These are phyloP conservation scores for Ophiostoma sp. DNA, from an alignment of 2,329 filamentous ascomycete species.

Conservation along the genomic window DNA sequence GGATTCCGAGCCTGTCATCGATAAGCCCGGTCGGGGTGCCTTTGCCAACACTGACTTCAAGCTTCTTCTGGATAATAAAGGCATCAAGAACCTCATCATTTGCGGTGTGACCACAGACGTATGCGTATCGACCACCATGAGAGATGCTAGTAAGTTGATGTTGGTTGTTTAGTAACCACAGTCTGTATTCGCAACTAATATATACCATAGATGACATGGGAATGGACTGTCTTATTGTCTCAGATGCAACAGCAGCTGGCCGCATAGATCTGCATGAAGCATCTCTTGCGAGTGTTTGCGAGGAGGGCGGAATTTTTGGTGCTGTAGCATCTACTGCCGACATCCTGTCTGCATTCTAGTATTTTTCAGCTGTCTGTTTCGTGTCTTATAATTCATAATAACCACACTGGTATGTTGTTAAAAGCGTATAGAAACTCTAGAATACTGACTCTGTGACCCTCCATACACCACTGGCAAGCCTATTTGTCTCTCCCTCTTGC, in stretches of 20 bases:
- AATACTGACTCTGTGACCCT: not conserved
- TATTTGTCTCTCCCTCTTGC: not conserved
- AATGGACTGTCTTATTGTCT: slow-evolving; percentile 22
- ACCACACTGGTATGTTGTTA: not conserved
- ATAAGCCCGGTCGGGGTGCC: slow-evolving; percentile 23
- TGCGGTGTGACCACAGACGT: slow-evolving; percentile 25
- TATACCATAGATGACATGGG: slow-evolving; percentile 21
- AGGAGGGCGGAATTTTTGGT: slow-evolving; percentile 25
- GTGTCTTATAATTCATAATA: not conserved
- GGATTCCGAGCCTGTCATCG: slow-evolving; percentile 19
- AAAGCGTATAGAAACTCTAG: not conserved
- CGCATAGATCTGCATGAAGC: slow-evolving; percentile 21
- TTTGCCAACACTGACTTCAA: slow-evolving; percentile 24
- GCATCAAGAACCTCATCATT: slow-evolving; percentile 21
- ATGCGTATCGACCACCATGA: slow-evolving; percentile 21
- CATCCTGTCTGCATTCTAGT: not conserved
- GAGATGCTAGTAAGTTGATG: slow-evolving; percentile 21
- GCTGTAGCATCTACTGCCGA: slow-evolving; percentile 20
- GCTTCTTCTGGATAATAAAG: slow-evolving; percentile 19
- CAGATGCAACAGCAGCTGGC: slow-evolving; percentile 21
- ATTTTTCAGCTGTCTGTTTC: not conserved
- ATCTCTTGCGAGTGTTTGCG: slow-evolving; percentile 19
- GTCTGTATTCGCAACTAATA: not conserved
- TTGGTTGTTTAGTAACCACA: no score
- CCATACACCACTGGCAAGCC: not conserved